phyloP scores from a whole-genome alignment of 495 filamentous ascomycete species.

The Sphaerosporella brunnea region DNA sequence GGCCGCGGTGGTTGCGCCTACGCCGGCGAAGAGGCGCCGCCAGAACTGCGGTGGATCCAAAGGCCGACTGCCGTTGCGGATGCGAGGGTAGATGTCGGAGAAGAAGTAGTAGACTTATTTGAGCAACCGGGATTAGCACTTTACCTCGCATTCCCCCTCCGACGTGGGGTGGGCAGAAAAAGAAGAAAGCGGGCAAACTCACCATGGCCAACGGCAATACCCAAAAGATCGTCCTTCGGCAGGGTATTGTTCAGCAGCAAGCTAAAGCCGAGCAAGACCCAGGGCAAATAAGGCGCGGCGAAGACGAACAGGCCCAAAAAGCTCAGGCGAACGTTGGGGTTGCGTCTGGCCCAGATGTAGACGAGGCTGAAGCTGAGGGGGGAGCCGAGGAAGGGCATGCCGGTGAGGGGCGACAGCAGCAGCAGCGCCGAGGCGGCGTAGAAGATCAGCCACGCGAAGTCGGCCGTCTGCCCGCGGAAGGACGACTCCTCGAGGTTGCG shows the following conservation, averaged over 20 bases:
- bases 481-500: conserved; percentile 88
- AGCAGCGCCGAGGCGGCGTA: conserved; percentile 67
- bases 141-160: neutral
- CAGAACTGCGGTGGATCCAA: conserved; percentile 86
- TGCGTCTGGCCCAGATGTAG: conserved; percentile 95
- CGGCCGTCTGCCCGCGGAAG: conserved; percentile 53
- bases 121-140: no score
- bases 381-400: conserved; percentile 79
- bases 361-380: conserved; percentile 78
- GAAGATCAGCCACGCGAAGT: conserved; percentile 84
- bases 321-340: conserved; percentile 77
- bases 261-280: conserved; percentile 87
- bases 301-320: conserved; percentile 84
- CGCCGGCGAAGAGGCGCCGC: conserved; percentile 55
- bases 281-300: conserved; percentile 83
- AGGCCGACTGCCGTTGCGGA: conserved; percentile 69
- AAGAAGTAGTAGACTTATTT: conserved; percentile 97
- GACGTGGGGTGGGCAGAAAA: neutral
- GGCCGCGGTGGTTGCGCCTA: no score
- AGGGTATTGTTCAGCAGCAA: conserved; percentile 66
- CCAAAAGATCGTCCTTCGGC: conserved; percentile 91
- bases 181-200: conserved; percentile 15
- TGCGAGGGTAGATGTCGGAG: conserved; percentile 81
- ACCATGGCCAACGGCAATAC: conserved; percentile 75
- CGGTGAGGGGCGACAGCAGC: conserved; percentile 61